Evolutionary conservation across 345 rosid species (phyloP).

Genomic region (Dipteronia dyeriana): DNA sequence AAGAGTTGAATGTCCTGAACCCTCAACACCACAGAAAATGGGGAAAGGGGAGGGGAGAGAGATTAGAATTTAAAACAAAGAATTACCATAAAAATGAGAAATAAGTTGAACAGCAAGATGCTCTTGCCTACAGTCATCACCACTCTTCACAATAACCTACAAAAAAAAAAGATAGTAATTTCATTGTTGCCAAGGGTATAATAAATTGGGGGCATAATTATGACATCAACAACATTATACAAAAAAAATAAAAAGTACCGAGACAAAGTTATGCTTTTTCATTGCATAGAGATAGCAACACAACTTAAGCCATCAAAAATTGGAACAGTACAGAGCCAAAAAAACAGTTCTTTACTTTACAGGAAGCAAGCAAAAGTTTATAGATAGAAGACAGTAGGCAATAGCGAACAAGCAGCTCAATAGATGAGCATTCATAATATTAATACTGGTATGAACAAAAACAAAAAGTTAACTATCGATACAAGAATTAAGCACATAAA

Average conservation of each 20-base stretch:
- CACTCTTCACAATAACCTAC: slow-evolving; percentile 95
- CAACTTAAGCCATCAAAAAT: neutral
- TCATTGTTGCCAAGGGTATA: slow-evolving; percentile 15
- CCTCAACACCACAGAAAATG: neutral
- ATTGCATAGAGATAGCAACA: neutral
- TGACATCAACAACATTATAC: neutral
- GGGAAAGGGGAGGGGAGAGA: neutral
- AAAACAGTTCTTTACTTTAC: neutral
- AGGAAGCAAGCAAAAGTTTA: neutral
- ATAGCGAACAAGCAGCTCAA: too few species aligned
- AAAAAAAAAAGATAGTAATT: slow-evolving; percentile 27
- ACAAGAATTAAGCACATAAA: neutral
- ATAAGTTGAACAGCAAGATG: slow-evolving; percentile 99
- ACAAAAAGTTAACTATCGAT: neutral
- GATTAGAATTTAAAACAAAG: slow-evolving; percentile 1
- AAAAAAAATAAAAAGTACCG: neutral
- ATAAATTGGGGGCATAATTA: neutral
- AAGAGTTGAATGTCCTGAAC: neutral
- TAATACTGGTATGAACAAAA: neutral
- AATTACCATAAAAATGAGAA: slow-evolving; percentile 93
- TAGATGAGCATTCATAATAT: neutral
- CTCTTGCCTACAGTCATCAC: slow-evolving; percentile 99
- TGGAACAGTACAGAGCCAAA: neutral
- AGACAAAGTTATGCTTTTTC: neutral
- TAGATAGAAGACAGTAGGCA: neutral